Conservation (phyloP, 2,329 filamentous ascomycete species). For the Ophiostoma sp. region DNA sequence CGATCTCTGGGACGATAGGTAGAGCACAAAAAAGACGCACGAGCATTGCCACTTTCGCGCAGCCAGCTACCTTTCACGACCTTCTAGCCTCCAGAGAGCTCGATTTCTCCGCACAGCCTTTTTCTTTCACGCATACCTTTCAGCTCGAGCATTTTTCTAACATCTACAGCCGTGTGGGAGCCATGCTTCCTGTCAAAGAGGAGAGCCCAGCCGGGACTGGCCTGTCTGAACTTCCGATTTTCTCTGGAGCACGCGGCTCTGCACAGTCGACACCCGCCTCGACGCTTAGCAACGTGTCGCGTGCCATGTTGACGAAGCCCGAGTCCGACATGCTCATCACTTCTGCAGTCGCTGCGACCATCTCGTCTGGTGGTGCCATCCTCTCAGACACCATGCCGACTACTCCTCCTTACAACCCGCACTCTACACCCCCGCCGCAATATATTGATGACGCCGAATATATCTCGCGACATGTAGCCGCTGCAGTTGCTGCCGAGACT, state of each 20-base stretch:
- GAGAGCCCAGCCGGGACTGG: constrained; percentile 27
- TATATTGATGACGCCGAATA: constrained; percentile 10
- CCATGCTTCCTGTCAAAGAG: constrained; percentile 28
- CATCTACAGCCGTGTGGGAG: constrained; percentile 25
- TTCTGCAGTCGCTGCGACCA: constrained; percentile 22
- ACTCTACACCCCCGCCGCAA: constrained; percentile 1
- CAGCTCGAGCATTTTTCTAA: constrained; percentile 21
- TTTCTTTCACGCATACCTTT: not conserved
- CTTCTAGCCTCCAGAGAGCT: not conserved
- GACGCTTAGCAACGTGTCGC: constrained; percentile 23
- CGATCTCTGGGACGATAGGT: not conserved
- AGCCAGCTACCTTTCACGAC: not conserved
- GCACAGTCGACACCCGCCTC: constrained; percentile 25
- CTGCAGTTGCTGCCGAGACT: not conserved
- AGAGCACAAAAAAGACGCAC: constrained; percentile 3
- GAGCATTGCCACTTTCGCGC: not conserved
- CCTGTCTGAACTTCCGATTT: constrained; percentile 26
- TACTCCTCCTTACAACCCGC: constrained; percentile 14
- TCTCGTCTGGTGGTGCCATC: constrained; percentile 12
- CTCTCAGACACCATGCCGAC: constrained; percentile 22
- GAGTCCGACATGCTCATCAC: constrained; percentile 18
- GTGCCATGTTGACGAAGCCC: constrained; percentile 11
- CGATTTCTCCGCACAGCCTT: not conserved
- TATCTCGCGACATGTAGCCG: constrained; percentile 1
- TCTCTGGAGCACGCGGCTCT: constrained; percentile 22